Percentiles rank a stretch among this genome's conserved stretches.
Conservation (phyloP, 495 filamentous ascomycete species). For the Xylaria longipes region DNA sequence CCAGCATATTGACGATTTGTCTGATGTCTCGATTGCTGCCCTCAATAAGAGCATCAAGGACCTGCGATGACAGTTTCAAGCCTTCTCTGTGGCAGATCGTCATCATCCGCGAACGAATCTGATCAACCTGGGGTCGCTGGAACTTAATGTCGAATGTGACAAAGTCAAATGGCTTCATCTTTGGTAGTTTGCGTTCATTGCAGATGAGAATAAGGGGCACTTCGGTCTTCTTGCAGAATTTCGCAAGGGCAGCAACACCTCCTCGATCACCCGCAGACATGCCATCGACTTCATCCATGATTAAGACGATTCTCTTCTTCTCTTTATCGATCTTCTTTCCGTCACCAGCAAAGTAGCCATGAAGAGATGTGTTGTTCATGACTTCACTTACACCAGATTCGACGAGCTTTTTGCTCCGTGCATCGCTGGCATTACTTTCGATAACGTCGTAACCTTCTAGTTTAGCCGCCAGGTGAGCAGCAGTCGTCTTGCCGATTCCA, state of each 20-base stretch:
- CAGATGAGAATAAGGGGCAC: conserved; percentile 97
- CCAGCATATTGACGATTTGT: conserved; percentile 98
- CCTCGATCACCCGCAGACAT: conserved; percentile 98
- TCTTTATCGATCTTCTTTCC: conserved; percentile 77
- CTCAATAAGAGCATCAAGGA: conserved; percentile 95
- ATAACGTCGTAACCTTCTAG: conserved; percentile 92
- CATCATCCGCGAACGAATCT: conserved; percentile 86
- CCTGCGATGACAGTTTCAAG: conserved; percentile 80
- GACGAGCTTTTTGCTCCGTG: conserved; percentile 96
- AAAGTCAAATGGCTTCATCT: conserved; percentile 97
- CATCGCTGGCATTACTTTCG: conserved; percentile 96
- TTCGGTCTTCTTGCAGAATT: conserved; percentile 91
- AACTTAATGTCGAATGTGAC: conserved; percentile 87
- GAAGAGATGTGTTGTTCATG: conserved; percentile 88
- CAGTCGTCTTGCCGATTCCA: conserved; percentile 97
- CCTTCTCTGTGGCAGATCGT: conserved; percentile 94
- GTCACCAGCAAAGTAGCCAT: conserved; percentile 89
- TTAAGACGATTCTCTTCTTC: conserved; percentile 90
- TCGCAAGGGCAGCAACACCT: conserved; percentile 91
- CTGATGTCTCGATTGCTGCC: conserved; percentile 94
- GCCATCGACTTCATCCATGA: conserved; percentile 99
- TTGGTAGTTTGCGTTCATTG: conserved; percentile 89
- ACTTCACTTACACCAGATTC: conserved; percentile 86
- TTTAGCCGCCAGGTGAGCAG: conserved; percentile 91
- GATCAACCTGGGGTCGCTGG: conserved; percentile 83